Conservation (phyloP, 306 rosid species). For the Dalbergia cultrata region DNA sequence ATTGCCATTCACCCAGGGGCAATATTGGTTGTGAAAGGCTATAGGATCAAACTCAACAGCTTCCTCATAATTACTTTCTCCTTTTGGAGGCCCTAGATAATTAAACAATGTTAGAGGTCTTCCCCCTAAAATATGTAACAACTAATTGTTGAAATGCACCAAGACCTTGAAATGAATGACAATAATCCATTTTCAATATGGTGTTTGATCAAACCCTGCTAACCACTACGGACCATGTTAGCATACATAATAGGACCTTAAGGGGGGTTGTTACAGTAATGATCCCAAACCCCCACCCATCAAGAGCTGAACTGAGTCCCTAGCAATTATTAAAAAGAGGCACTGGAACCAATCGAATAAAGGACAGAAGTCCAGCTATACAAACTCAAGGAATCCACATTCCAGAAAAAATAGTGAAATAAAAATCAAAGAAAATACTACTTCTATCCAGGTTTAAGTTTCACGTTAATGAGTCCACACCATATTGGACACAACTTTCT, state of each 20-base stretch:
- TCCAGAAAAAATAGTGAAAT: too few relatives aligned
- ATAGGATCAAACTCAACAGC: slow-evolving; percentile 91
- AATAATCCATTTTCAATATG: slow-evolving; percentile 11
- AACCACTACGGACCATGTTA: neutral
- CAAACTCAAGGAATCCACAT: too few relatives aligned
- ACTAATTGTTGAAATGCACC: slow-evolving; percentile 24
- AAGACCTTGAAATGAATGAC: slow-evolving; percentile 22
- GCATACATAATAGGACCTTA: neutral
- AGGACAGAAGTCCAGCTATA: too few relatives aligned
- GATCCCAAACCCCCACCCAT: too few relatives aligned
- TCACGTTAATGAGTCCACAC: slow-evolving; percentile 13
- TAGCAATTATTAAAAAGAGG: too few relatives aligned
- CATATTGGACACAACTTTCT: slow-evolving; percentile 1
- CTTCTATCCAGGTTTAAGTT: neutral
- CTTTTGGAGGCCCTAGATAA: slow-evolving; percentile 84
- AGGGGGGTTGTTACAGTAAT: neutral
- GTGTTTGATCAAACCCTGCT: neutral
- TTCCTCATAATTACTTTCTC: slow-evolving; percentile 91
- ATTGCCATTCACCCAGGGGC: slow-evolving; percentile 99
- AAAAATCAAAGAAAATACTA: neutral
- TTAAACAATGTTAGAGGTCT: slow-evolving; percentile 40
- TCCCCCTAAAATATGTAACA: slow-evolving; percentile 31
- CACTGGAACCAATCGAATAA: too few relatives aligned
- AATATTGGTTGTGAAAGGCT: slow-evolving; percentile 85
- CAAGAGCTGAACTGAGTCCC: too few relatives aligned